phyloP scores from a whole-genome alignment of 2,329 filamentous ascomycete species.

The Botryotinia globosa region DNA sequence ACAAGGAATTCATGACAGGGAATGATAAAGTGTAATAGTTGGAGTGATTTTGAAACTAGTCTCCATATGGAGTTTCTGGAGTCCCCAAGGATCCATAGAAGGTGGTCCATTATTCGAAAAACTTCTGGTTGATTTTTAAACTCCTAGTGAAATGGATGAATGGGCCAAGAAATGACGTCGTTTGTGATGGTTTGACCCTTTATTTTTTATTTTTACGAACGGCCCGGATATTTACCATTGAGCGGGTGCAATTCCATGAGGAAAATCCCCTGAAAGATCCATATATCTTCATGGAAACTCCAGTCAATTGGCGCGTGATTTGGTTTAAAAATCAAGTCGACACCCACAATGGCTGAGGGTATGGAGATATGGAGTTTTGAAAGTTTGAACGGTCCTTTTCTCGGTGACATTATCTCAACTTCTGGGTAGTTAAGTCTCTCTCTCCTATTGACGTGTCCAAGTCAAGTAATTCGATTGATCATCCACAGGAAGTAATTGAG shows the following conservation, averaged over 20 bases:
- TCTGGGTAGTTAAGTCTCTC: background rate
- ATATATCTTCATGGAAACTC: background rate
- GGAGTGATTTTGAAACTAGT: background rate
- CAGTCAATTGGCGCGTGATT: background rate
- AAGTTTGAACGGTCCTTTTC: constrained; percentile 3
- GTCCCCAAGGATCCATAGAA: constrained; percentile 5
- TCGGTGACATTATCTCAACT: background rate
- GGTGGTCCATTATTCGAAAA: background rate
- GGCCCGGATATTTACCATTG: background rate
- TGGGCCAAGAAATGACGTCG: background rate
- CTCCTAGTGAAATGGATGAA: background rate
- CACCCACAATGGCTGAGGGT: background rate
- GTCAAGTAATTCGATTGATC: background rate
- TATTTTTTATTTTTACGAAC: background rate
- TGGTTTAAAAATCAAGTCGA: background rate
- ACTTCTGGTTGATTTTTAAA: background rate
- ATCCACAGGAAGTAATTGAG: background rate
- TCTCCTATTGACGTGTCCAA: background rate
- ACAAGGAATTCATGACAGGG: background rate
- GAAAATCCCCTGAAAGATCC: background rate
- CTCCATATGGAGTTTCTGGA: constrained; percentile 6
- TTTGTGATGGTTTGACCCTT: too few relatives aligned
- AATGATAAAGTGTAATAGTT: background rate
- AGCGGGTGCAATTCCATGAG: background rate
- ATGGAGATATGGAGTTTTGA: background rate